phyloP scores from a whole-genome alignment of 169 alveolate genomes.

The Amoebophrya sp. region DNA sequence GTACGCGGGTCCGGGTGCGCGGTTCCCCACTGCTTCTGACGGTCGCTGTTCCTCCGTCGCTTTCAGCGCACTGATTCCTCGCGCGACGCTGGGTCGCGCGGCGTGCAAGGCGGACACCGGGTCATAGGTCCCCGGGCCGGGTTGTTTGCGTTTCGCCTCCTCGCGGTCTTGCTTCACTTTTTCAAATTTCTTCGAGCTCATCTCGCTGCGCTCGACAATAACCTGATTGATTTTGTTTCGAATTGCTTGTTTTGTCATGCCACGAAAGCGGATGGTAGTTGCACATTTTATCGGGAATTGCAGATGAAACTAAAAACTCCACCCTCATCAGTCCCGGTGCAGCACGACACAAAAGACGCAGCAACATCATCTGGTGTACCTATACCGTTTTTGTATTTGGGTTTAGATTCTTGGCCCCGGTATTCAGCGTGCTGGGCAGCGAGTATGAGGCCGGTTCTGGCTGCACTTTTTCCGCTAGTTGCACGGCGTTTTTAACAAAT shows the following conservation, averaged over 20 bases:
- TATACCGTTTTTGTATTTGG: background rate
- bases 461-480: background rate
- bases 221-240: background rate
- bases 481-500: background rate
- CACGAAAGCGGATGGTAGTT: too few relatives aligned
- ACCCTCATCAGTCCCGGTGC: too few relatives aligned
- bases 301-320: too few relatives aligned
- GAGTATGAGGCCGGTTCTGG: background rate
- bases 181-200: background rate
- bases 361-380: too few relatives aligned
- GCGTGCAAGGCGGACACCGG: background rate
- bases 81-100: background rate
- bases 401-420: background rate
- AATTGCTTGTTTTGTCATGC: too few relatives aligned
- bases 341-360: too few relatives aligned
- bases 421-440: background rate
- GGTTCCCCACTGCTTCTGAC: background rate
- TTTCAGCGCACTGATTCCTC: background rate
- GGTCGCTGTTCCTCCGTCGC: background rate
- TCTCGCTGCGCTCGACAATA: background rate
- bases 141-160: background rate
- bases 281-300: too few relatives aligned
- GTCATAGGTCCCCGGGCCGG: background rate
- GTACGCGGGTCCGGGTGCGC: background rate
- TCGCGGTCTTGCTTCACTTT: background rate